Conservation (phyloP, 192 early-diverging fungal species). For the Entomortierella lignicola region DNA sequence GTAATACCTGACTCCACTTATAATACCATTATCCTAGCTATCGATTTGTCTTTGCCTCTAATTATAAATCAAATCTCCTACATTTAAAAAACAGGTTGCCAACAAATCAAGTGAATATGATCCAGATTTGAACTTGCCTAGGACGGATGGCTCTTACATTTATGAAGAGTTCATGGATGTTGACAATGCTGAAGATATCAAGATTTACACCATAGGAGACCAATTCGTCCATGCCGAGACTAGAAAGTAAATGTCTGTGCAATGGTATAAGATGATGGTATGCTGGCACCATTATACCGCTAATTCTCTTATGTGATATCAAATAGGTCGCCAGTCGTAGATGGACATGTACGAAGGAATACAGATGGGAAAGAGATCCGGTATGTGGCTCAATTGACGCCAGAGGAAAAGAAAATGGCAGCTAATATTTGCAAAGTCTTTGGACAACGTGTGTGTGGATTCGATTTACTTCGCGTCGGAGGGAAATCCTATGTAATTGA, state of each 20-base stretch:
- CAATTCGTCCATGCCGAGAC: conserved; percentile 95
- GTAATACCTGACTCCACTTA: conserved; percentile 22
- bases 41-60: no score
- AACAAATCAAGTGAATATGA: conserved; percentile 97
- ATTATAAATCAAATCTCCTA: neutral
- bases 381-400: conserved; percentile 86
- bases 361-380: conserved; percentile 98
- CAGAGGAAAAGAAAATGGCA: conserved; percentile 84
- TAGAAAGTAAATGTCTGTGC: conserved; percentile 72
- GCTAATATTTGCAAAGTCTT: conserved; percentile 80
- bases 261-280: no score
- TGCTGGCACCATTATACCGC: no score
- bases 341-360: conserved; percentile 94
- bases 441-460: conserved; percentile 95
- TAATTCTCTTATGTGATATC: neutral
- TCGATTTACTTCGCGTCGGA: conserved; percentile 88
- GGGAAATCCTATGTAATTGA: conserved; percentile 94
- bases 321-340: conserved; percentile 89
- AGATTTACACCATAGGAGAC: conserved; percentile 95
- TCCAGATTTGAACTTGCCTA: conserved; percentile 71
- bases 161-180: conserved; percentile 97
- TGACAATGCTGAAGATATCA: conserved; percentile 97
- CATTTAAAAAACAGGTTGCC: conserved; percentile 66
- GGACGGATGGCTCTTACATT: conserved; percentile 85
- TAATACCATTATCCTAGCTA: neutral